Evolutionary conservation across 1,284 basidiomycete genomes (phyloP).

Genomic region (Austroboletus niveus): DNA sequence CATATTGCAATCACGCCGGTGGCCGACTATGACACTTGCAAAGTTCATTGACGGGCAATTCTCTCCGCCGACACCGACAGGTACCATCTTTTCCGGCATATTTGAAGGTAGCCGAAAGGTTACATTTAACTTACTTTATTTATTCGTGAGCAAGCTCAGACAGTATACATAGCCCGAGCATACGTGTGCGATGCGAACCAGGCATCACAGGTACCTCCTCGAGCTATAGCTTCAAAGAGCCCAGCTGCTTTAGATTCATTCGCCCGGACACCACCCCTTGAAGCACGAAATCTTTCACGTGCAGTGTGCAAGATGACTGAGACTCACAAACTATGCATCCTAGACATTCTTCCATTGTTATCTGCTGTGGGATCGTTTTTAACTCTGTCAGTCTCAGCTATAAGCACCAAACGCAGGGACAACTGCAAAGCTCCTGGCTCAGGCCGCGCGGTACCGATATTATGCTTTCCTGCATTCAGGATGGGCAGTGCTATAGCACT

Average conservation of each 20-base stretch:
- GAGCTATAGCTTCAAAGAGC: too few species aligned
- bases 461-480: background rate
- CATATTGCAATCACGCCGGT: too few species aligned
- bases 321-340: background rate
- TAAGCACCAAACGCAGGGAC: background rate
- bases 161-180: too few species aligned
- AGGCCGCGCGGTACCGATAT: background rate
- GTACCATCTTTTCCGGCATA: background rate
- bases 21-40: too few species aligned
- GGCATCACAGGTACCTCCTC: too few species aligned
- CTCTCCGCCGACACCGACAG: background rate
- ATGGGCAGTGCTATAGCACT: background rate
- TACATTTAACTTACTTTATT: background rate
- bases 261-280: too few species aligned
- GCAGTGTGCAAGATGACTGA: background rate
- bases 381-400: background rate
- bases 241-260: too few species aligned
- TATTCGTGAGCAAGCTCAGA: too few species aligned
- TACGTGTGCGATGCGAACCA: too few species aligned
- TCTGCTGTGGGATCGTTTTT: slow-evolving; percentile 2
- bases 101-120: background rate
- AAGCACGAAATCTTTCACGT: background rate
- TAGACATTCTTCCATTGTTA: slow-evolving; percentile 1
- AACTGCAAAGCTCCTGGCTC: background rate
- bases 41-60: background rate